Conservation (phyloP, 2,329 filamentous ascomycete species). For the Macrophomina phaseolina region DNA sequence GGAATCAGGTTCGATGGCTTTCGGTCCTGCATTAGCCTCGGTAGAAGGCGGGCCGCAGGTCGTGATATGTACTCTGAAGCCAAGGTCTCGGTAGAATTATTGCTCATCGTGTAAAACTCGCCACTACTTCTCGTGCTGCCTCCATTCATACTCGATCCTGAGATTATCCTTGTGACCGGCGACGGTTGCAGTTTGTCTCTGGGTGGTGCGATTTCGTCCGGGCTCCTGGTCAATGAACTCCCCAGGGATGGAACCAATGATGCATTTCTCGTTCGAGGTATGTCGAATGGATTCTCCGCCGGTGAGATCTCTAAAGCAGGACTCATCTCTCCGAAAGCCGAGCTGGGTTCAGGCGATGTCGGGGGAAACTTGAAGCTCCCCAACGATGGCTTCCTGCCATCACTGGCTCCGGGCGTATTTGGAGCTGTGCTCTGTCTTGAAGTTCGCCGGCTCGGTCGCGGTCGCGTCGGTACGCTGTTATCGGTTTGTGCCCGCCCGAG, state of each 20-base stretch:
- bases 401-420: conserved; percentile 45
- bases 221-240: conserved; percentile 1
- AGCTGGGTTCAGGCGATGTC: conserved; percentile 32
- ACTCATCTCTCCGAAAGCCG: conserved; percentile 28
- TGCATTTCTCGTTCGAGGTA: conserved; percentile 10
- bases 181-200: conserved; percentile 59
- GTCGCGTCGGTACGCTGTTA: conserved; percentile 40
- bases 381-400: conserved; percentile 47
- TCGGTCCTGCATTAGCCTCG: conserved; percentile 19
- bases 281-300: conserved; percentile 8
- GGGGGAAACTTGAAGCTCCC: conserved; percentile 64
- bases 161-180: conserved; percentile 72
- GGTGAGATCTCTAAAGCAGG: conserved; percentile 26
- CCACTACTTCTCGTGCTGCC: conserved; percentile 87
- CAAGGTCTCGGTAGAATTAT: conserved; percentile 91
- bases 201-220: conserved; percentile 39
- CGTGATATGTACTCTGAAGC: conserved; percentile 79
- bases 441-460: conserved; percentile 30
- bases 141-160: conserved; percentile 74
- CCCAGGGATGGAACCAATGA: conserved; percentile 5
- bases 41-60: conserved; percentile 35
- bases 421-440: conserved; percentile 18
- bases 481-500: conserved; percentile 36
- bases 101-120: conserved; percentile 94
- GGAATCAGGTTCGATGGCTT: conserved; percentile 36